Percentiles rank a stretch among this genome's conserved stretches.
phyloP scores from a whole-genome alignment of 2,329 filamentous ascomycete genomes.

The Neopestalotiopsis clavispora region DNA sequence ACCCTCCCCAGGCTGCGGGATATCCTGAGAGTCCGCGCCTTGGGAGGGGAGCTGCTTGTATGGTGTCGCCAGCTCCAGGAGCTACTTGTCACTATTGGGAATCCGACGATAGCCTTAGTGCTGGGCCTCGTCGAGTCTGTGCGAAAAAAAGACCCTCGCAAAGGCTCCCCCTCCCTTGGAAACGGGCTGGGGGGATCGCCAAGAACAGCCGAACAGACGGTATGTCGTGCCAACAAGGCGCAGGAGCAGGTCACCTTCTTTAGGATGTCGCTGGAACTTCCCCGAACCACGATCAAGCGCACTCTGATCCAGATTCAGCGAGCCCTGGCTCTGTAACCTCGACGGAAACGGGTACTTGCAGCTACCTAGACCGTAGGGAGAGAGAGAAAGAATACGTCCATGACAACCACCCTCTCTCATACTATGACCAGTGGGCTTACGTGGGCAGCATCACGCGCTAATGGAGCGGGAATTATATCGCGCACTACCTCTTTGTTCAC shows the following conservation, averaged over 20 bases:
- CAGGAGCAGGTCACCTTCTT: not conserved
- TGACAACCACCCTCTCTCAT: not conserved
- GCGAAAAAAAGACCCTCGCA: not conserved
- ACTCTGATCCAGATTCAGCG: slow-evolving; percentile 11
- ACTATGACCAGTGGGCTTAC: not conserved
- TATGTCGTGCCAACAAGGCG: not conserved
- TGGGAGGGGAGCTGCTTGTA: not conserved
- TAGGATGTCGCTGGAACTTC: not conserved
- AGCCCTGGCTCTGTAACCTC: not conserved
- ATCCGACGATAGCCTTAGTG: not conserved
- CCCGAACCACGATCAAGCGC: slow-evolving; percentile 31
- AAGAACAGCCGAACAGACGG: not conserved
- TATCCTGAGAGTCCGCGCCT: not conserved
- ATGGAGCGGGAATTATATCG: not conserved
- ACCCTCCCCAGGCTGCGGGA: not conserved
- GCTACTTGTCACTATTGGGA: not conserved
- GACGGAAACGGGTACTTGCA: slow-evolving; percentile 6
- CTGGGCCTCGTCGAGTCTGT: not conserved
- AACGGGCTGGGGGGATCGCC: not conserved
- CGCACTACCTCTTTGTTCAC: not conserved
- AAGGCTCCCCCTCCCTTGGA: not conserved
- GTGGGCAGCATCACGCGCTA: not conserved
- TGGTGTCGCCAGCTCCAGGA: not conserved
- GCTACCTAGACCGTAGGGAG: not conserved
- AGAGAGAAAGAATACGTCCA: not conserved